These are phyloP conservation scores for Chrysosporium queenslandicum DNA, from an alignment of 2,329 filamentous ascomycete species.

Conservation along the genomic window DNA sequence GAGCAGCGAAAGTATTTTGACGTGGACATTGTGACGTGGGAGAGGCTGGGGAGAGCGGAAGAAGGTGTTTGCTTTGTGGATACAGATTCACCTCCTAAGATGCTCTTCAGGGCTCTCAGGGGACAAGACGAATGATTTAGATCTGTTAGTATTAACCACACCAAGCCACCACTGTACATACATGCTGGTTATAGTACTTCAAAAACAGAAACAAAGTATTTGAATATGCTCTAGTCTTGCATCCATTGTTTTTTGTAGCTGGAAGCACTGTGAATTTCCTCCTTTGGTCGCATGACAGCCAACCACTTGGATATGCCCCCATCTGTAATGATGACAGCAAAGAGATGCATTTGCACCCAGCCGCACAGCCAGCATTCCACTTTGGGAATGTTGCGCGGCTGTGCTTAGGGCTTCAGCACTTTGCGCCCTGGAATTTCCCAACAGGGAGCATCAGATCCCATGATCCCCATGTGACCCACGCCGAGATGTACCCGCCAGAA, in stretches of 20 bases:
- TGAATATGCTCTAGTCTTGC: neutral
- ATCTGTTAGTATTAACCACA: neutral
- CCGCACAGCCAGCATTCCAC: neutral
- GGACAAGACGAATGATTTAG: constrained; percentile 6
- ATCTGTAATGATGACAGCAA: constrained; percentile 1
- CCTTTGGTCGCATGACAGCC: neutral
- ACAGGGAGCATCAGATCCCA: neutral
- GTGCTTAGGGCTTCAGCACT: neutral
- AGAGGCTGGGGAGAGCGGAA: constrained; percentile 36
- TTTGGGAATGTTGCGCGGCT: neutral
- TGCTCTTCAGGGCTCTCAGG: constrained; percentile 26
- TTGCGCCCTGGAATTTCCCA: constrained; percentile 8
- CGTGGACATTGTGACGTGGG: constrained; percentile 37
- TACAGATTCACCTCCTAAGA: constrained; percentile 33
- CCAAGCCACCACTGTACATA: too few relatives aligned
- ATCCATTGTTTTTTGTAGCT: neutral
- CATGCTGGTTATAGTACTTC: too few relatives aligned
- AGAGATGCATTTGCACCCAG: constrained; percentile 1
- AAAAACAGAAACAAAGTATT: too few relatives aligned
- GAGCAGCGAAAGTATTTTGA: constrained; percentile 7
- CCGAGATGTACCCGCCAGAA: constrained; percentile 1
- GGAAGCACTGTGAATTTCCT: neutral
- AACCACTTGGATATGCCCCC: neutral
- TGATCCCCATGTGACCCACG: constrained; percentile 9
- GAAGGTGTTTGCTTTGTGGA: constrained; percentile 41